These are phyloP conservation scores for Candida sanyaensis DNA, from an alignment of 1,139 yeast species.

Conservation along the genomic window DNA sequence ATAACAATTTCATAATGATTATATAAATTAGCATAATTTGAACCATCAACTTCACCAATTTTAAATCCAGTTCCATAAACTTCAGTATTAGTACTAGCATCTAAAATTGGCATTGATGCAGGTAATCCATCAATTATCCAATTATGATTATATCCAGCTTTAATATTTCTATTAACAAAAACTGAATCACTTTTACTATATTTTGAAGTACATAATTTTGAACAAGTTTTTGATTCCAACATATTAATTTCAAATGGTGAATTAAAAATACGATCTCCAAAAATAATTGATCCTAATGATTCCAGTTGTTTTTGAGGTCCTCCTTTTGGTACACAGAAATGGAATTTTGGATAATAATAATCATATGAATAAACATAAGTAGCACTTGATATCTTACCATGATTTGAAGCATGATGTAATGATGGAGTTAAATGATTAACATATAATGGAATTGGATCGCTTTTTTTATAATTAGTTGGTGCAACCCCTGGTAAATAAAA, in stretches of 20 bases:
- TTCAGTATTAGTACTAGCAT: slow-evolving; percentile 54
- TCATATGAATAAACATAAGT: slow-evolving; percentile 75
- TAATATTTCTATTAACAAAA: slow-evolving; percentile 75
- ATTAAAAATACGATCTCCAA: slow-evolving; percentile 94
- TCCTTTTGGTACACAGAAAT: slow-evolving; percentile 76
- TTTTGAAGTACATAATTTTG: slow-evolving; percentile 55
- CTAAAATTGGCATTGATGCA: slow-evolving; percentile 66
- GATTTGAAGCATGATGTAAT: slow-evolving; percentile 46
- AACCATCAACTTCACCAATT: slow-evolving; percentile 63
- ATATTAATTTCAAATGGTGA: slow-evolving; percentile 84
- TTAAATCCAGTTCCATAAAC: slow-evolving; percentile 84
- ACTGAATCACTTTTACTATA: slow-evolving; percentile 68
- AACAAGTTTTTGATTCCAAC: slow-evolving; percentile 73
- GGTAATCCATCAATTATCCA: slow-evolving; percentile 97
- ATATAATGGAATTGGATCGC: slow-evolving; percentile 70
- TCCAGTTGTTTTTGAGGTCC: slow-evolving; percentile 80
- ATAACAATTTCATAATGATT: slow-evolving; percentile 80
- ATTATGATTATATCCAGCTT: slow-evolving; percentile 82
- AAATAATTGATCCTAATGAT: slow-evolving; percentile 86
- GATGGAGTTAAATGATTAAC: slow-evolving; percentile 93
- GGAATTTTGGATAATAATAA: slow-evolving; percentile 81
- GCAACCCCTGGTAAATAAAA: slow-evolving; percentile 96
- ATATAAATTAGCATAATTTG: slow-evolving; percentile 54
- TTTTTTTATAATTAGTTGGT: slow-evolving; percentile 79
- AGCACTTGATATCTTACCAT: slow-evolving; percentile 33